Conservation (phyloP, 73 alveolate species). For the Blepharisma stoltei region DNA sequence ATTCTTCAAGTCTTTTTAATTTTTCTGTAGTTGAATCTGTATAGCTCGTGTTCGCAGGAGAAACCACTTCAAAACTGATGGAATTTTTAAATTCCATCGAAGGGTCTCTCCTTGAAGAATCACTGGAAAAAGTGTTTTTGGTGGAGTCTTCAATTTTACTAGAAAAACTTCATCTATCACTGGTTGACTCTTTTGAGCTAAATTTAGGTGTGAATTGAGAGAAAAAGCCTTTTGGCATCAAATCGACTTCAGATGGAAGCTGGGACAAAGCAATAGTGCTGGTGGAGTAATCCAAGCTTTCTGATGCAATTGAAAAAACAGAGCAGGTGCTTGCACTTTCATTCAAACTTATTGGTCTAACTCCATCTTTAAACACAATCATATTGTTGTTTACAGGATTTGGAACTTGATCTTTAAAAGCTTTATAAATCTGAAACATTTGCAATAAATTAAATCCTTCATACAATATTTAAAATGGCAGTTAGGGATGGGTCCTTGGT, state of each 20-base stretch:
- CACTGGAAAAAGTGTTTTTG: too few relatives aligned
- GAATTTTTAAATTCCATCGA: too few relatives aligned
- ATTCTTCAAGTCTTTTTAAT: background rate
- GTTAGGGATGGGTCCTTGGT: too few relatives aligned
- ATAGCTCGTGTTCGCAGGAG: constrained; percentile 2
- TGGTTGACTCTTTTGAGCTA: too few relatives aligned
- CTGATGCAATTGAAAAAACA: background rate
- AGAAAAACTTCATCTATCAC: too few relatives aligned
- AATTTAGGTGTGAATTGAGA: too few relatives aligned
- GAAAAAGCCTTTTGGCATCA: too few relatives aligned
- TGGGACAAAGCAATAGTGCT: constrained; percentile 19
- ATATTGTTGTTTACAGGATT: background rate
- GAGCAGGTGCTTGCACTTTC: background rate
- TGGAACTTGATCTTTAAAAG: constrained; percentile 6
- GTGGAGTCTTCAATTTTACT: too few relatives aligned
- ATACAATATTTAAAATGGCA: too few relatives aligned
- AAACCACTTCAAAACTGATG: background rate
- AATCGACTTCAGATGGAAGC: background rate
- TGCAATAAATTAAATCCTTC: background rate
- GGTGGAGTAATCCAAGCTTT: constrained; percentile 14
- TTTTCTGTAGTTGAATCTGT: background rate
- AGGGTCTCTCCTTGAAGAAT: too few relatives aligned
- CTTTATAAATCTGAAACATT: background rate
- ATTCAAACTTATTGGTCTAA: background rate
- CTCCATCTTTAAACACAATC: background rate